These are phyloP conservation scores for Spergularia azorica DNA, from an alignment of 179 eudicot genomes.

Conservation along the genomic window DNA sequence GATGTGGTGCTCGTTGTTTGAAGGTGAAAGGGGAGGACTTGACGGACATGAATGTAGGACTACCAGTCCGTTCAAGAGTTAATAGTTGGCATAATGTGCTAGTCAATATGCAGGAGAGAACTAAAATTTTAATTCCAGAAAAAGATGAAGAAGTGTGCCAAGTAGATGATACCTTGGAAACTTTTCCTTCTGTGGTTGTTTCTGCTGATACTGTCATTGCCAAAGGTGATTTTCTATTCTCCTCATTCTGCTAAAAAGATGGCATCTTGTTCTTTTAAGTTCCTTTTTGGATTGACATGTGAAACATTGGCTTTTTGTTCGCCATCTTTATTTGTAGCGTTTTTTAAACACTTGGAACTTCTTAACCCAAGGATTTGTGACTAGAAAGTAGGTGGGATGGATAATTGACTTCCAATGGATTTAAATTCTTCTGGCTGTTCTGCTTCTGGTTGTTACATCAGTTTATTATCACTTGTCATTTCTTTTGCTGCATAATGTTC, in stretches of 20 bases:
- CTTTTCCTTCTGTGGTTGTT: slow-evolving; percentile 39
- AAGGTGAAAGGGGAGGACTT: slow-evolving; percentile 69
- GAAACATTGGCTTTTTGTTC: neutral
- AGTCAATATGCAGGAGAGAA: slow-evolving; percentile 71
- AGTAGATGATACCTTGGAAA: slow-evolving; percentile 26
- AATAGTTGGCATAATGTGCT: slow-evolving; percentile 84
- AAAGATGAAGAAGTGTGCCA: slow-evolving; percentile 28
- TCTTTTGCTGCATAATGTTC: neutral
- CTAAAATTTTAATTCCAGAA: slow-evolving; percentile 43
- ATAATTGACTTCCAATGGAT: neutral
- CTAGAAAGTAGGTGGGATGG: neutral
- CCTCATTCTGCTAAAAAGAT: slow-evolving; percentile 23
- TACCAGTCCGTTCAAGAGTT: slow-evolving; percentile 69
- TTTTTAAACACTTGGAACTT: neutral
- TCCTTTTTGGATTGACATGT: neutral
- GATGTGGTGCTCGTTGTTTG: slow-evolving; percentile 6
- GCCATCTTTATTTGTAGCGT: slow-evolving; percentile 1
- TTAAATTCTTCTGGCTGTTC: neutral
- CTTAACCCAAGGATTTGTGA: neutral
- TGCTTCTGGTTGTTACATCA: neutral
- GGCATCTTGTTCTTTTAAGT: slow-evolving; percentile 17
- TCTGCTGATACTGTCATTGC: slow-evolving; percentile 24
- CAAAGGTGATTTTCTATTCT: slow-evolving; percentile 36
- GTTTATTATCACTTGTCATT: neutral
- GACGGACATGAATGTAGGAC: slow-evolving; percentile 84